Conservation (phyloP, 352 stramenopile species). For the Phytophthora vignae region DNA sequence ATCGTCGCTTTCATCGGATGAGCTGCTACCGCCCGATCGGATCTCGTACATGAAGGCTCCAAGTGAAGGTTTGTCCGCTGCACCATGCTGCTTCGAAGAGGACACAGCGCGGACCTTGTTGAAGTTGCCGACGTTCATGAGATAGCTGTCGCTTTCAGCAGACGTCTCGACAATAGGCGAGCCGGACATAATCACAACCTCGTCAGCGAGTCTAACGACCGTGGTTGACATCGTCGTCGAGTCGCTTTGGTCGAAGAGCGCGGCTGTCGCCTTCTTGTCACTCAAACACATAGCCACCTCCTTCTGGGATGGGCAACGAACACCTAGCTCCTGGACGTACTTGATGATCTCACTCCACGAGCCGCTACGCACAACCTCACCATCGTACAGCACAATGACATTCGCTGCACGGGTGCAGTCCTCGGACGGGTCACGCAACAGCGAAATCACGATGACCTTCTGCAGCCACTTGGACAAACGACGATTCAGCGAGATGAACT, state of each 20-base stretch:
- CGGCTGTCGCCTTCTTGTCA: conserved; percentile 30
- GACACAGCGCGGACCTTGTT: conserved; percentile 13
- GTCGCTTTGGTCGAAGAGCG: conserved; percentile 29
- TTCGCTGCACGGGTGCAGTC: conserved; percentile 36
- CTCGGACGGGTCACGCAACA: conserved; percentile 40
- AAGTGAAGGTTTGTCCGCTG: conserved; percentile 18
- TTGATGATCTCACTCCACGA: conserved; percentile 41
- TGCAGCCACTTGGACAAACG: conserved; percentile 50
- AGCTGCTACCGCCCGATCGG: conserved; percentile 6
- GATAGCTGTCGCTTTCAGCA: conserved; percentile 19
- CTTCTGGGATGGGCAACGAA: conserved; percentile 38
- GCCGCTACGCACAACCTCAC: conserved; percentile 44
- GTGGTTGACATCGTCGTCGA: conserved; percentile 21
- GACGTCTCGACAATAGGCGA: conserved; percentile 32
- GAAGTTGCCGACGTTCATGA: conserved; percentile 38
- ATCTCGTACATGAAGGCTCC: conserved; percentile 37
- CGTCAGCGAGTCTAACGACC: conserved; percentile 45
- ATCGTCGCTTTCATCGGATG: conserved; percentile 20
- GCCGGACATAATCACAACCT: conserved; percentile 42
- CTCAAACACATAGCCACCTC: conserved; percentile 41
- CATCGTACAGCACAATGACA: conserved; percentile 46
- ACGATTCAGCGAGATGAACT: conserved; percentile 48
- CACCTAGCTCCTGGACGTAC: conserved; percentile 41
- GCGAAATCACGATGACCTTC: conserved; percentile 51
- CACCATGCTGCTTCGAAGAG: conserved; percentile 6